A percentile compares a stretch with the other conserved stretches of the same genome.
Conservation (phyloP, 2,329 filamentous ascomycete species). For the Aspergillus aculeatus region DNA sequence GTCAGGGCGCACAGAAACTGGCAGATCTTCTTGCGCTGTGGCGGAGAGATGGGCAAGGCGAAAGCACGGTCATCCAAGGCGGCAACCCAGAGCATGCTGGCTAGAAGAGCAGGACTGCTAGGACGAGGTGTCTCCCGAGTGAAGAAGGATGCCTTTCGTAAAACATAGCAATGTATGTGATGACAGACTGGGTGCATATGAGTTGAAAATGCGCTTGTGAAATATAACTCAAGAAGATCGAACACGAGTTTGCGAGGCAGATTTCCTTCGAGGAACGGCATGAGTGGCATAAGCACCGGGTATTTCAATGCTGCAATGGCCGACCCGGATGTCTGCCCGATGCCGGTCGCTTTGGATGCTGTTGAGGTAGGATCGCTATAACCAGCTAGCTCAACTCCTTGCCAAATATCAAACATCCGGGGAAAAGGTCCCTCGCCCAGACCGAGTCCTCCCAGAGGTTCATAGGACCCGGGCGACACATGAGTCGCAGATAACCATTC, state of each 20-base stretch:
- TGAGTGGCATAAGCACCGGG: conserved; percentile 76
- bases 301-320: conserved; percentile 60
- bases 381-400: conserved; percentile 27
- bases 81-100: conserved; percentile 95
- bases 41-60: conserved; percentile 78
- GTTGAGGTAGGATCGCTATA: conserved; percentile 48
- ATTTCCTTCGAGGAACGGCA: conserved; percentile 76
- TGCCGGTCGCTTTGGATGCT: conserved; percentile 57
- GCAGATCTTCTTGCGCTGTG: conserved; percentile 78
- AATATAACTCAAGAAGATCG: conserved; percentile 86
- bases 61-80: conserved; percentile 90
- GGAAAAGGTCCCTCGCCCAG: conserved; percentile 30
- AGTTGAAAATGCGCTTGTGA: conserved; percentile 81
- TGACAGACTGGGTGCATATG: conserved; percentile 89
- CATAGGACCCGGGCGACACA: conserved; percentile 35
- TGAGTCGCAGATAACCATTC: conserved; percentile 35
- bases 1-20: conserved; percentile 86
- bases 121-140: conserved; percentile 74
- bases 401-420: conserved; percentile 33
- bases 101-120: conserved; percentile 81
- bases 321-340: conserved; percentile 49
- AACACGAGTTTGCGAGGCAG: conserved; percentile 78
- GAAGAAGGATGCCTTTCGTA: conserved; percentile 82
- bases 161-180: conserved; percentile 84
- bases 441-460: conserved; percentile 26